These are phyloP conservation scores for Ganoderma sinense DNA, from an alignment of 1,284 basidiomycete species.

Conservation along the genomic window DNA sequence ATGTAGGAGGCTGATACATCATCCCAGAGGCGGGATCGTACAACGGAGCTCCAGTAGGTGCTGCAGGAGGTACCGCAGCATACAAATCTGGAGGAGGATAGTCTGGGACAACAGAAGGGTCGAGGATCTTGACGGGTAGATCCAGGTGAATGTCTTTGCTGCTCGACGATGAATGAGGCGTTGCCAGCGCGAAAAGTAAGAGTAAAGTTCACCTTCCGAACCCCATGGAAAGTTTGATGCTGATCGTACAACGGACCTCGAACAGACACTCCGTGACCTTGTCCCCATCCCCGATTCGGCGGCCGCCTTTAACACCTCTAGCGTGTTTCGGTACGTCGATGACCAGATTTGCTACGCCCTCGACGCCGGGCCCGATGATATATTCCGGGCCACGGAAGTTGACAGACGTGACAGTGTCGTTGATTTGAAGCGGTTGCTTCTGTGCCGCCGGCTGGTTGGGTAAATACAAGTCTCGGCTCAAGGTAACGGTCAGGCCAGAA, in stretches of 20 bases:
- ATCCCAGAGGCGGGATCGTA: slow-evolving; percentile 28
- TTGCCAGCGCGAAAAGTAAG: too few relatives aligned
- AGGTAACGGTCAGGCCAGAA: slow-evolving; percentile 62
- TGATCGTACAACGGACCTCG: slow-evolving; percentile 64
- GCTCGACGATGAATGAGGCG: slow-evolving; percentile 5
- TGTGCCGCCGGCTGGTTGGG: slow-evolving; percentile 49
- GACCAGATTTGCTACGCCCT: slow-evolving; percentile 78
- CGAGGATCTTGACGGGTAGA: slow-evolving; percentile 69
- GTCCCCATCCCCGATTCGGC: slow-evolving; percentile 44
- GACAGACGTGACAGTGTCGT: slow-evolving; percentile 72
- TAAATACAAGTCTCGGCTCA: slow-evolving; percentile 66
- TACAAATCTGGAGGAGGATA: slow-evolving; percentile 36
- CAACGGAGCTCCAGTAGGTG: slow-evolving; percentile 21
- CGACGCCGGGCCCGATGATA: slow-evolving; percentile 70
- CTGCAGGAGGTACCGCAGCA: slow-evolving; percentile 19
- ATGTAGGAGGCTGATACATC: slow-evolving; percentile 34
- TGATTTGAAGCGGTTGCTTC: slow-evolving; percentile 60
- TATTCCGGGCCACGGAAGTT: slow-evolving; percentile 77
- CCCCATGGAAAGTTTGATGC: slow-evolving; percentile 67
- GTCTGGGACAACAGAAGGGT: slow-evolving; percentile 62
- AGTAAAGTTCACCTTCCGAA: slow-evolving; percentile 58
- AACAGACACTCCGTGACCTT: slow-evolving; percentile 61
- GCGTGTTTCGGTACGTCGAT: slow-evolving; percentile 74
- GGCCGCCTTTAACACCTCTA: slow-evolving; percentile 66
- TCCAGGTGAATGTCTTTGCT: slow-evolving; percentile 75